Evolutionary conservation across 495 filamentous ascomycete species (phyloP), one percentile per base, ranked within the genome.

Genomic region (Hypoxylon trugodes): DNA sequence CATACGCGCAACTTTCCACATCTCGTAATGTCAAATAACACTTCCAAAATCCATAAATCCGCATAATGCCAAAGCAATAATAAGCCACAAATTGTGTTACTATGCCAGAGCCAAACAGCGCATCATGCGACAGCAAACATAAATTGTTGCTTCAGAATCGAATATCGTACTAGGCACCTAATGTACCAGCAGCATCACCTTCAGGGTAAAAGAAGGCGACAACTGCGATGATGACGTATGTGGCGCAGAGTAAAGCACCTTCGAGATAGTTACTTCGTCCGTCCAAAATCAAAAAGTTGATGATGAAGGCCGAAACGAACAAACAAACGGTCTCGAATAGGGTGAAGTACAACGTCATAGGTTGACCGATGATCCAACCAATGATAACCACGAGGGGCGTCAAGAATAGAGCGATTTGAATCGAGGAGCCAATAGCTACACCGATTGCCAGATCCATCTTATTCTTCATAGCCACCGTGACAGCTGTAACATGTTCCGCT

Each of bases 401-500:
- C 37, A 97, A 82, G 75, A 97, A 96, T 50, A 97, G 83, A 18
- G 93, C 90, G 78, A 89, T 89, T 74, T 96, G 93, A 69, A 97
- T 96, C 62, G 88, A 92, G 43, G 86, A 90, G 10, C 93, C 93
- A 15, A 96, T 87, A 3, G 92, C 92, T 21, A 96, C 90, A 66
- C 91, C 92, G 61, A 97, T 96, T 0, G 93, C 89, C 22, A 96
- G 79, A 79, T 97, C 92, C 92, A 96, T 96, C 79, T 97, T 97
- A 77, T 96, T 96, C 81, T 96, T 97, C 61, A 84, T 83, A 4
- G 93, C 92, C 6, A 96, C 92, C 21, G 86, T 90, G 32, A 96
- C 90, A 1, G 93, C 91, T 1, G 92, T 96, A 5, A 95, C 89
- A 79, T 96, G 92, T 78, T 96, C 92, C 0, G 92, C 93, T 0